These are phyloP conservation scores for Debaryomyces maramus DNA, from an alignment of 805 yeast species.

Conservation along the genomic window DNA sequence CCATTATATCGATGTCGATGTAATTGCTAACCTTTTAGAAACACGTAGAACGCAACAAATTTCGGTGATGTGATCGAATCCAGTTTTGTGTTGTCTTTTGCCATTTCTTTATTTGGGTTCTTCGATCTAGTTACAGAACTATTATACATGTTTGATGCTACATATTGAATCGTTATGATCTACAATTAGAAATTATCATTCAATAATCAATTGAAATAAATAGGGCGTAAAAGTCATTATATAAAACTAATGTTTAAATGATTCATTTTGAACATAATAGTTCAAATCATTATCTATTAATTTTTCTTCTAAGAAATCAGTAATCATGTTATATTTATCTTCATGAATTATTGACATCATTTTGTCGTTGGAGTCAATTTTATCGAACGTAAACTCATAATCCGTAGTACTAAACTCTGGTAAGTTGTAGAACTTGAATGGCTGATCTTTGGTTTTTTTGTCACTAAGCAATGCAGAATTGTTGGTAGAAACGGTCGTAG, in stretches of 20 bases:
- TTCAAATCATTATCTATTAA: slow-evolving; percentile 37
- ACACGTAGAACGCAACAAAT: neutral
- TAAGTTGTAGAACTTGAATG: slow-evolving; percentile 29
- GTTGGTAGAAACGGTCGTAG: slow-evolving; percentile 41
- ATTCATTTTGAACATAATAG: slow-evolving; percentile 24
- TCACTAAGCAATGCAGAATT: slow-evolving; percentile 18
- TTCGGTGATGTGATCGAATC: neutral
- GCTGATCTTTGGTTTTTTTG: slow-evolving; percentile 5
- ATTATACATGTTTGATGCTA: too few relatives aligned
- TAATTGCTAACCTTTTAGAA: neutral
- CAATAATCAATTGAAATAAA: slow-evolving; percentile 3
- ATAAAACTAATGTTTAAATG: slow-evolving; percentile 2
- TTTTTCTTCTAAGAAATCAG: slow-evolving; percentile 42
- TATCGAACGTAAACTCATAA: slow-evolving; percentile 20
- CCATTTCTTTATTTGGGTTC: too few relatives aligned
- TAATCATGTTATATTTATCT: slow-evolving; percentile 41
- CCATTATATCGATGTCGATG: slow-evolving; percentile 2
- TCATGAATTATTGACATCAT: slow-evolving; percentile 26
- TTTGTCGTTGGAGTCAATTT: slow-evolving; percentile 17
- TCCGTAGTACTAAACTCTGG: slow-evolving; percentile 27
- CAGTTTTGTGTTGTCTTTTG: neutral
- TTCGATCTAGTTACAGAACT: too few relatives aligned
- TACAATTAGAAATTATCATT: too few relatives aligned
- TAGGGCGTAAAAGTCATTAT: slow-evolving; percentile 6
- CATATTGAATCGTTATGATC: too few relatives aligned